Base-by-base conservation (phyloP, 164 flowering plant genomes). In the Brasenia schreberi region DNA sequence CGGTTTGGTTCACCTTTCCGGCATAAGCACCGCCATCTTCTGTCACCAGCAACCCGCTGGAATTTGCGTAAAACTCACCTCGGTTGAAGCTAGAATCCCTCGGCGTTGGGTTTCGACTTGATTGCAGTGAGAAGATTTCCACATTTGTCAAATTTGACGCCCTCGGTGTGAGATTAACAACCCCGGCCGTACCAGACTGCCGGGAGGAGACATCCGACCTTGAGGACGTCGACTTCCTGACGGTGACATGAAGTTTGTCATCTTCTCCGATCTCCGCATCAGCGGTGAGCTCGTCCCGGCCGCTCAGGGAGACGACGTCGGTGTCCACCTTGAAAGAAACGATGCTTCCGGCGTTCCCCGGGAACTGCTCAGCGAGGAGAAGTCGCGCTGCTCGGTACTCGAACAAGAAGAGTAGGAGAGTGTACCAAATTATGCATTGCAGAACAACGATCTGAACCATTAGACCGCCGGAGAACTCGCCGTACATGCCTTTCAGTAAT, bases 1-100 rank as follows among this genome's bases (percentile, higher is more conserved):
- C 17, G 53, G 7, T 45, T 11, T 11, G 83, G 60, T 73, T 89
- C 0, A 87, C 84, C 59, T 84, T 90, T 19, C 62, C 62, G 62
- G 7, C 18, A 60, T 7, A n/a, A 12, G 59, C 59, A 7, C 27
- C 2, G 16, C 62, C 62, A 3, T 19, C 62, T n/a, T 19, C 62
- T n/a, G n/a, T 11, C 12, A 6, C 62, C 62, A n/a, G 16, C 62
- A 19, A 14, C 62, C 70, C 19, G 70, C 67, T 17, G 62, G 27
- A 60, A n/a, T 90, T 42, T 27, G 52, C 16, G 58, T 62, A 65
- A 61, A 71, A 71, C 23, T 71, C 74, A 6, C 69, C 67, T n/a
- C 67, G 70, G 27, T 71, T 71, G 67, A 71, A 71, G 42, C 74
- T 71, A n/a, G 74, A 71, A 4, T 69, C 74, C 23, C 74, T 67